Base-by-base conservation (phyloP, 345 rosid genomes). In the Populus deltoides region DNA sequence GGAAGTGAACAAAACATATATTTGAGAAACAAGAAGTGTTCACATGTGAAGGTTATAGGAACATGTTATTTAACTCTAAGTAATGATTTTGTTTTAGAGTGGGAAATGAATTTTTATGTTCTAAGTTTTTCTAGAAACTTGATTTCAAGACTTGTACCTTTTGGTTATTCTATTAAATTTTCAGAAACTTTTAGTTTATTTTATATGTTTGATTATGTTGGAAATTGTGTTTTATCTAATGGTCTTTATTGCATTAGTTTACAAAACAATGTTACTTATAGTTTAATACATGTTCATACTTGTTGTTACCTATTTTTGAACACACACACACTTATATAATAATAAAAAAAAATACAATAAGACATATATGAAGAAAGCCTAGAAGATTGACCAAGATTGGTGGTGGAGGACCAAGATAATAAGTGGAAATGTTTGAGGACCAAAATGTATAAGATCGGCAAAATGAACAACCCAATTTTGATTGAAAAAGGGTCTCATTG, bases 61-160 rank as follows among this genome's bases (percentile, higher is more conserved):
- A 41, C 71, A 5, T 78, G 13, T 5, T 2, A 22, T 13, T 13
- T 71, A 6, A 41, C 36, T 9, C 68, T 68, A 18, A 20, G 11
- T 4, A 17, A 2, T 61, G 13, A 62, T 33, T 53, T 79, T 74
- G 15, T 62, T 79, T 79, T 74, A 3, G 1, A 27, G 18, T 18
- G 59, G 10, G 27, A 57, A 68, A 57, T 11, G 1, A 22, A 25
- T 2, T 74, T 74, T 74, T 68, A 74, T 68, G 38, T 74, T 79
- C 66, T 22, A 35, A 6, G 1, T 65, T 78, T 17, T 63, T 33
- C 27, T 18, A 72, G 11, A 24, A 76, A 78, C 15, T 65, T 71
- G 31, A 45, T 72, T 78, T 78, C 24, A 0, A 78, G 18, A 65
- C 41, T 29, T 6, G 12, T 70, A 20, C 15, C 8, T 59, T 43